Conservation (phyloP, 179 eudicot species). For the Beta corolliflora region DNA sequence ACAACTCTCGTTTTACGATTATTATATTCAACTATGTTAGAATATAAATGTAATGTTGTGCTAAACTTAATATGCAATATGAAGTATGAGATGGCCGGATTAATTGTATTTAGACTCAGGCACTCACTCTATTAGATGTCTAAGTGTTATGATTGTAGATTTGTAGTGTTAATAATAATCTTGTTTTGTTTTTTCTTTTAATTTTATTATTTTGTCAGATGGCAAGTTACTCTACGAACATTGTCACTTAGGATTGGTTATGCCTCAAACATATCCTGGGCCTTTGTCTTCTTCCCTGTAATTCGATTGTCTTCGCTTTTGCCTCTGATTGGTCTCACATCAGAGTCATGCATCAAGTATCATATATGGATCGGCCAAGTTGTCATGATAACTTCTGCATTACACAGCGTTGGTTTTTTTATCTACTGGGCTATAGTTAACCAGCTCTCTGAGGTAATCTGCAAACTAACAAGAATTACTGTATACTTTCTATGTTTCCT, state of each 20-base stretch:
- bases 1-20: too few species aligned
- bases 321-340: slow-evolving; percentile 66
- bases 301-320: slow-evolving; percentile 61
- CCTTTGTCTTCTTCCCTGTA: slow-evolving; percentile 72
- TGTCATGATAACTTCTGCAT: slow-evolving; percentile 57
- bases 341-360: slow-evolving; percentile 69
- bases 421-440: slow-evolving; percentile 55
- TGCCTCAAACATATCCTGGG: slow-evolving; percentile 56
- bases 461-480: too few species aligned
- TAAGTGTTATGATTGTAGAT: too few species aligned
- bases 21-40: too few species aligned
- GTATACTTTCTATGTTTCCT: too few species aligned
- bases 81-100: too few species aligned
- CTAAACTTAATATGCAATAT: too few species aligned
- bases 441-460: slow-evolving; percentile 43
- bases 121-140: too few species aligned
- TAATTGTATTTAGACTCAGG: too few species aligned
- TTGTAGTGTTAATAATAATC: too few species aligned
- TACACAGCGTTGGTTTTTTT: slow-evolving; percentile 55
- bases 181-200: neutral
- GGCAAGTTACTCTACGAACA: slow-evolving; percentile 55
- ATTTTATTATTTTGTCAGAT: slow-evolving; percentile 38
- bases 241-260: slow-evolving; percentile 56
- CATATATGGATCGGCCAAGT: slow-evolving; percentile 85
- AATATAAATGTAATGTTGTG: too few species aligned